Base-by-base conservation (phyloP, 2,329 filamentous ascomycete genomes). In the Plectosphaerella sp. region DNA sequence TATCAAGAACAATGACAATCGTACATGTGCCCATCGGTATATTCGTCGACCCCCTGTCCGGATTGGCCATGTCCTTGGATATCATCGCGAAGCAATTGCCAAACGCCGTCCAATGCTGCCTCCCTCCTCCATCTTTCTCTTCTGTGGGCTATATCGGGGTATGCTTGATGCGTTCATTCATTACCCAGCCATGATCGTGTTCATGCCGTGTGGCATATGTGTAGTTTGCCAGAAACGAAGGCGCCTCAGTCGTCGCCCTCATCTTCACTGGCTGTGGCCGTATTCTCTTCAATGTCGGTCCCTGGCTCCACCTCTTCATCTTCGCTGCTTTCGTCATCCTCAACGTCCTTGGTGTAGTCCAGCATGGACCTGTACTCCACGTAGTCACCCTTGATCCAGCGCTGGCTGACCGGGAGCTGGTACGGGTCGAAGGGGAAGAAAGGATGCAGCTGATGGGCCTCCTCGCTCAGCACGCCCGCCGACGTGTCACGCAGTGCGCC, bases 351-450 rank as follows among this genome's bases (percentile, higher is more conserved):
- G 53, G 86, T 79, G 11, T 91, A 70, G 0, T 88, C 89, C 1
- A 85, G 84, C 36, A 95, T 82, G 5, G 85, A 80, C 57, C 83
- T 82, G 89, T 91, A 97, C 48, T 86, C 78, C 28, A 93, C 79
- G 64, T 96, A 97, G 64, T 95, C 88, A 18, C 82, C 79, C 56
- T 91, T 87, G 12, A 99, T 73, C 95, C 94, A 97, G 54, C 84
- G 80, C 69, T 89, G 91, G 67, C 92, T 97, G 59, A 84, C 77
- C 1, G 92, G 92, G 48, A 99, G 75, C 62, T 93, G 88, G 68
- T 97, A 99, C 3, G 95, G 95, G 65, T 99, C 94, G 63, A 99
- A 99, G 0, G 94, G 94, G 64, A 97, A 99, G 67, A 96, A 97
- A 0, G 91, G 89, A 60, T 97, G 92, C 2, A 99, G 79, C 68